phyloP scores from a whole-genome alignment of 2,329 filamentous ascomycete genomes.

The Magnaporthales sp. region DNA sequence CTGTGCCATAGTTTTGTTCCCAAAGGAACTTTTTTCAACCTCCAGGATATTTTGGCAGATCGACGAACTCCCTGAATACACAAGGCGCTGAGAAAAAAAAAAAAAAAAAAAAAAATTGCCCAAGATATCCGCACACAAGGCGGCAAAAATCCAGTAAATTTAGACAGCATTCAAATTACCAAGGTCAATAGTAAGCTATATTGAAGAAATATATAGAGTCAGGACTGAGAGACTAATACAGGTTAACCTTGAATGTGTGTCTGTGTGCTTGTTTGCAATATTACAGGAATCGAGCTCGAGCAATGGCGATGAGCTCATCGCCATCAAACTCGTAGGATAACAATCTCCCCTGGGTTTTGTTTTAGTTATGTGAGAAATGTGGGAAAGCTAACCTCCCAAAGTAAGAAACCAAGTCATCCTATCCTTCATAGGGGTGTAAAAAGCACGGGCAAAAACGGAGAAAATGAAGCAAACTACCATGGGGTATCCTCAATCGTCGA shows the following conservation, averaged over 20 bases:
- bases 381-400: neutral
- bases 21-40: neutral
- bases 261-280: neutral
- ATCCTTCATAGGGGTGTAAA: neutral
- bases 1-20: neutral
- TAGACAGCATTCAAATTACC: neutral
- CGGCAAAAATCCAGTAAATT: neutral
- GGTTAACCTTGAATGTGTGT: neutral
- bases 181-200: neutral
- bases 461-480: neutral
- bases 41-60: neutral
- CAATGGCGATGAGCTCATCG: neutral
- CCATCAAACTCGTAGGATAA: neutral
- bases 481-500: constrained; percentile 2
- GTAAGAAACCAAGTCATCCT: neutral
- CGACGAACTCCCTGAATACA: neutral
- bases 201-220: neutral
- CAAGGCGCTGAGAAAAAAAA: neutral
- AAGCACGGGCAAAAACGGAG: neutral
- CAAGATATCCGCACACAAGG: neutral
- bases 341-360: neutral
- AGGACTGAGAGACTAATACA: neutral
- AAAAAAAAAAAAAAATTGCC: too few species aligned
- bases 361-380: neutral
- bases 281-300: neutral